phyloP scores from a whole-genome alignment of 805 yeast species.

The Candida nemodendra region DNA sequence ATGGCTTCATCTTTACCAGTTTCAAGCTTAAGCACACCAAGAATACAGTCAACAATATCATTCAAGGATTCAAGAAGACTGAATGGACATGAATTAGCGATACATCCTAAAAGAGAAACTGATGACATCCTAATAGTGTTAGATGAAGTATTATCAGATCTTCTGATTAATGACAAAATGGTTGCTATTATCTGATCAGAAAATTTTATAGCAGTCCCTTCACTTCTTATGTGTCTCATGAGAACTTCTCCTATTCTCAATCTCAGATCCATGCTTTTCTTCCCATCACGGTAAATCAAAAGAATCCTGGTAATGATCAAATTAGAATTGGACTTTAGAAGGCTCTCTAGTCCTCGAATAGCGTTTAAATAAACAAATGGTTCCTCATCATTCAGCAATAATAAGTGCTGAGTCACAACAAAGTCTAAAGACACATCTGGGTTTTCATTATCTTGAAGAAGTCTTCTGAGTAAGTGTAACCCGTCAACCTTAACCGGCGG shows the following conservation, averaged over 20 bases:
- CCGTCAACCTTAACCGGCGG: conserved; percentile 91
- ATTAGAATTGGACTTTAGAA: conserved; percentile 47
- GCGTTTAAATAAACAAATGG: conserved; percentile 86
- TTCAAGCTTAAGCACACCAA: conserved; percentile 71
- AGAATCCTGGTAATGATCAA: conserved; percentile 11
- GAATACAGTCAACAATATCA: conserved; percentile 70
- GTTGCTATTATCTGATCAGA: conserved; percentile 39
- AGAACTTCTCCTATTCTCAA: conserved; percentile 82
- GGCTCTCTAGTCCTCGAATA: conserved; percentile 69
- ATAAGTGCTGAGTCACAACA: conserved; percentile 59
- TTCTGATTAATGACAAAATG: conserved; percentile 36
- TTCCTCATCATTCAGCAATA: conserved; percentile 71
- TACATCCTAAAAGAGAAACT: conserved; percentile 76
- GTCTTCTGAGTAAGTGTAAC: conserved; percentile 55
- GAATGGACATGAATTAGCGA: conserved; percentile 57
- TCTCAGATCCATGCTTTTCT: conserved; percentile 55
- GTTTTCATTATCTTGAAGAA: conserved; percentile 39
- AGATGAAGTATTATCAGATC: conserved; percentile 37
- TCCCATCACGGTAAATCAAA: conserved; percentile 11
- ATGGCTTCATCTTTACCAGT: conserved; percentile 42
- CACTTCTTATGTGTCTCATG: conserved; percentile 54
- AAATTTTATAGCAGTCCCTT: conserved; percentile 35
- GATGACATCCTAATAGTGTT: conserved; percentile 77
- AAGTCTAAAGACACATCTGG: conserved; percentile 51
- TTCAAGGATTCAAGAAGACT: conserved; percentile 48